phyloP scores from a whole-genome alignment of 2,329 filamentous ascomycete genomes.

The Cladosporium sphaerospermum region DNA sequence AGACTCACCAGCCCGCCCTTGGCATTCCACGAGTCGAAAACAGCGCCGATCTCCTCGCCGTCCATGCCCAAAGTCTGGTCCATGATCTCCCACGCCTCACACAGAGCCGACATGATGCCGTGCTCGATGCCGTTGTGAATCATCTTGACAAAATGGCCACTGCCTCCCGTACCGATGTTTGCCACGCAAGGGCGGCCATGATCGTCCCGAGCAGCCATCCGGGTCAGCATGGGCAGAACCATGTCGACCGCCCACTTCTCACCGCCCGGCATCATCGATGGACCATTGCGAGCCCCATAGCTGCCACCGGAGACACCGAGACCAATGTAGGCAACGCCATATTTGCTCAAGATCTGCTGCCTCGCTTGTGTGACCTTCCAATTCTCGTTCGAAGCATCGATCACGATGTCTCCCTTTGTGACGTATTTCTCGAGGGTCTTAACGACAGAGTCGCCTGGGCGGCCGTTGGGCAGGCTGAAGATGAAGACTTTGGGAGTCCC shows the following conservation, averaged over 20 bases:
- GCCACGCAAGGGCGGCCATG: conserved; percentile 47
- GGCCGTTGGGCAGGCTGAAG: conserved; percentile 38
- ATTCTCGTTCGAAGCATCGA: conserved; percentile 55
- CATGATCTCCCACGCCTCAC: conserved; percentile 53
- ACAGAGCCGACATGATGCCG: conserved; percentile 51
- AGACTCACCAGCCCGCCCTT: conserved; percentile 39
- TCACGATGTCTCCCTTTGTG: conserved; percentile 49
- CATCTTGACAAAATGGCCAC: conserved; percentile 59
- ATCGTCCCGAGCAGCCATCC: conserved; percentile 48
- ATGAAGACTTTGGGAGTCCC: conserved; percentile 32
- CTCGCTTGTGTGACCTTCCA: conserved; percentile 50
- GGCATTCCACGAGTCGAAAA: conserved; percentile 50
- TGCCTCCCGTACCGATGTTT: conserved; percentile 47
- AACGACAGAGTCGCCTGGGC: conserved; percentile 21
- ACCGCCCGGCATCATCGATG: conserved; percentile 52
- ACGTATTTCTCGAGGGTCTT: conserved; percentile 36
- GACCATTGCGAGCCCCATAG: conserved; percentile 50
- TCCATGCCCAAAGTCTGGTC: conserved; percentile 43
- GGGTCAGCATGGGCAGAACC: conserved; percentile 48
- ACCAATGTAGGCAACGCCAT: conserved; percentile 50
- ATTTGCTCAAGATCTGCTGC: conserved; percentile 43
- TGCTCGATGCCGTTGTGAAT: conserved; percentile 59
- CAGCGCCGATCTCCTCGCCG: conserved; percentile 46
- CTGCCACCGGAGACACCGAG: conserved; percentile 56
- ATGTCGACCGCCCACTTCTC: conserved; percentile 43